Evolutionary conservation across 139 green algal genomes (phyloP).

Genomic region (Zygnema circumcarinatum): DNA sequence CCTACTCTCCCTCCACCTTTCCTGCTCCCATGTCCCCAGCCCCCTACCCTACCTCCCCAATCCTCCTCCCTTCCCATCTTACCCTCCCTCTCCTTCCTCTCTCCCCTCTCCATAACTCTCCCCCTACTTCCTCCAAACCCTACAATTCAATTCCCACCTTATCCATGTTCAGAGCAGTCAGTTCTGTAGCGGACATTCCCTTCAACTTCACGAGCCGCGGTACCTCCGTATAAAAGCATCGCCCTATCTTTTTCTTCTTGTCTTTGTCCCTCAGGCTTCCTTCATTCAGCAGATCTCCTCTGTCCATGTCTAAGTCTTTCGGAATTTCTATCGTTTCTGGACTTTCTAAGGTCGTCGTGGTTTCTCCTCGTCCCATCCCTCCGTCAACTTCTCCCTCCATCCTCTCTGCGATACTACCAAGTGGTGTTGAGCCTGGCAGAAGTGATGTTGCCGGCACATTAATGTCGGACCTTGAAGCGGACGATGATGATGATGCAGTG

Average conservation of each 20-base stretch:
- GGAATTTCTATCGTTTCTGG: not conserved
- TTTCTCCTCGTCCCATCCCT: conserved; percentile 10
- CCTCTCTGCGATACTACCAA: too few relatives aligned
- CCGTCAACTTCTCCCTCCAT: conserved; percentile 2
- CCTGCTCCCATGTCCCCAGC: not conserved
- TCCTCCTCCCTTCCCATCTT: not conserved
- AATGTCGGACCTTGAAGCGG: too few relatives aligned
- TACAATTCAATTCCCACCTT: conserved; percentile 25
- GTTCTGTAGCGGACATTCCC: conserved; percentile 19
- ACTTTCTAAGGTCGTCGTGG: not conserved
- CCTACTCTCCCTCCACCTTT: not conserved
- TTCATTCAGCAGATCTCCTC: not conserved
- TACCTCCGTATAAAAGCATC: conserved; percentile 46
- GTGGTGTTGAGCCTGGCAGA: too few relatives aligned
- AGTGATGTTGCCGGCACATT: too few relatives aligned
- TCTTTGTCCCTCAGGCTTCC: not conserved
- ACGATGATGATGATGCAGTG: too few relatives aligned
- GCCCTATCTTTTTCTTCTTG: conserved; percentile 1
- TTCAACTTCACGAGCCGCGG: conserved; percentile 34
- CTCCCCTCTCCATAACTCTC: not conserved
- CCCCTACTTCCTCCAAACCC: not conserved
- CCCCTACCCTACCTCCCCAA: not conserved
- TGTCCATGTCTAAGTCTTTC: not conserved
- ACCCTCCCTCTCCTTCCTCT: not conserved
- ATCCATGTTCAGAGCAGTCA: conserved; percentile 49